Percentiles rank a stretch among this genome's conserved stretches.
phyloP scores from a whole-genome alignment of 768 basidiomycete genomes.

The Boletus fagicola region DNA sequence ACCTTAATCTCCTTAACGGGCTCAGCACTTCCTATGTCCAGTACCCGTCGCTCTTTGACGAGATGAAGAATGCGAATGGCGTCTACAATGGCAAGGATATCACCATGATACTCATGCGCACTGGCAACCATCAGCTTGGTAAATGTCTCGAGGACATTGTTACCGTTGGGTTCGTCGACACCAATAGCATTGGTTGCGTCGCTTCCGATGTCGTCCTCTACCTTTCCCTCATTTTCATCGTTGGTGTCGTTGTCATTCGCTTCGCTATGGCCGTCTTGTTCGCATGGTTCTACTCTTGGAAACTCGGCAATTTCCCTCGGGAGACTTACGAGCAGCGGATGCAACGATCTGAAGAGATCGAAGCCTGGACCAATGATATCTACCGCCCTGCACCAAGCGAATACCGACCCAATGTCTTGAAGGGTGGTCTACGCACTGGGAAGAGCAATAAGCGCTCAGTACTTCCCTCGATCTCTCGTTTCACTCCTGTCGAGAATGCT shows the following conservation, averaged over 20 bases:
- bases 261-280: constrained; percentile 98
- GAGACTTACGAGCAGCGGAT: constrained; percentile 93
- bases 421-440: constrained; percentile 55
- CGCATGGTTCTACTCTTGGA: constrained; percentile 97
- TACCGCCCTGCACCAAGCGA: constrained; percentile 89
- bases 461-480: constrained; percentile 68
- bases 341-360: constrained; percentile 86
- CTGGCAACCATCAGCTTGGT: constrained; percentile 63
- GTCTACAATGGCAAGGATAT: constrained; percentile 83
- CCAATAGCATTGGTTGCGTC: constrained; percentile 91
- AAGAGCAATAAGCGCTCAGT: constrained; percentile 55
- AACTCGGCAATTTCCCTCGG: constrained; percentile 86
- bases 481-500: constrained; percentile 69
- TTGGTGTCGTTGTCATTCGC: constrained; percentile 92
- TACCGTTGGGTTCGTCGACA: constrained; percentile 92
- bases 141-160: constrained; percentile 84
- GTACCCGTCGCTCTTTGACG: constrained; percentile 81
- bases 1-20: constrained; percentile 83
- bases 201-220: constrained; percentile 94
- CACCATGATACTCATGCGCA: constrained; percentile 80
- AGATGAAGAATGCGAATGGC: constrained; percentile 64
- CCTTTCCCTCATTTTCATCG: constrained; percentile 93
- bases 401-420: constrained; percentile 85
- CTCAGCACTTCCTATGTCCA: constrained; percentile 75
- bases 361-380: constrained; percentile 95